These are phyloP conservation scores for Allantophomopsis cytisporea DNA, from an alignment of 2,329 filamentous ascomycete genomes.

Conservation along the genomic window DNA sequence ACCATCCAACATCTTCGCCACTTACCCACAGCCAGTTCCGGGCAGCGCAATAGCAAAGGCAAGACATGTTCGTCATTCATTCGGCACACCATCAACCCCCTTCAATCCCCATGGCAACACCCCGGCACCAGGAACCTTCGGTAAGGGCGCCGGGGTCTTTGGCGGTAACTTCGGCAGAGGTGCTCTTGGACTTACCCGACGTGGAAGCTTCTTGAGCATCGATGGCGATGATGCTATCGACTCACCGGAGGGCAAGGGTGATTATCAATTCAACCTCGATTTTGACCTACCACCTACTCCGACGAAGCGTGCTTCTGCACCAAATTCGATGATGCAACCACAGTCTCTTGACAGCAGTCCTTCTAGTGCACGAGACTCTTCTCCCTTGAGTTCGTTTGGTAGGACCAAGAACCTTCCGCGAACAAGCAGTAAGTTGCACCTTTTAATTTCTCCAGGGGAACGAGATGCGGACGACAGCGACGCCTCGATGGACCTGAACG, in stretches of 20 bases:
- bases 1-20: constrained; percentile 54
- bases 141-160: constrained; percentile 45
- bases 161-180: constrained; percentile 35
- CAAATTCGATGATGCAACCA: constrained; percentile 5
- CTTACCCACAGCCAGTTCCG: constrained; percentile 41
- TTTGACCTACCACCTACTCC: constrained; percentile 83
- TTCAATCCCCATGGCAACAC: constrained; percentile 48
- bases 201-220: constrained; percentile 64
- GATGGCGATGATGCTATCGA: constrained; percentile 45
- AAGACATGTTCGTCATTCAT: constrained; percentile 55
- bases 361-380: constrained; percentile 7
- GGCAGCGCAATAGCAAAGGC: constrained; percentile 48
- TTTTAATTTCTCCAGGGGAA: constrained; percentile 13
- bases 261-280: constrained; percentile 45
- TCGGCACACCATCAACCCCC: constrained; percentile 69
- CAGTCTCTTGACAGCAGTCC: constrained; percentile 10
- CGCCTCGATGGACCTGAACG: constrained; percentile 13
- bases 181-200: constrained; percentile 21
- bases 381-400: too few relatives aligned
- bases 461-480: constrained; percentile 14
- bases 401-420: constrained; percentile 11
- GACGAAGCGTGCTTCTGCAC: constrained; percentile 53
- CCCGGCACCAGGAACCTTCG: constrained; percentile 30
- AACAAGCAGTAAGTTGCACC: constrained; percentile 21
- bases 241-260: constrained; percentile 41